Evolutionary conservation across 352 stramenopile species (phyloP).

Genomic region (Pythium oligandrum): DNA sequence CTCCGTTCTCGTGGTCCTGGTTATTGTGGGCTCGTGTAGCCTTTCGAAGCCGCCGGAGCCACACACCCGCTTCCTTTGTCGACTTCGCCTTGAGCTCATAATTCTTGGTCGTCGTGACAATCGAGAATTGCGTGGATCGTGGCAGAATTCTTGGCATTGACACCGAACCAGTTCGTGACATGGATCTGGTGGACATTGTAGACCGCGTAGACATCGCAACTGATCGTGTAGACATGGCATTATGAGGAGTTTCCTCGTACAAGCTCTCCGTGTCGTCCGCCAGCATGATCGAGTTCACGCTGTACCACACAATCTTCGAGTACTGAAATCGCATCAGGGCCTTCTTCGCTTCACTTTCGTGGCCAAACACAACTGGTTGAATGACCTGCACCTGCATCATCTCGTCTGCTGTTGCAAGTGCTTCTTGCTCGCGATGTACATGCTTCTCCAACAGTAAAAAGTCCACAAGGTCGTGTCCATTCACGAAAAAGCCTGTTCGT

Average conservation of each 20-base stretch:
- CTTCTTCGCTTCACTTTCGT: conserved; percentile 2
- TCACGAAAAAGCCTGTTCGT: conserved; percentile 72
- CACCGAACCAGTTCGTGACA: too few relatives aligned
- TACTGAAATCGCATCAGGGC: conserved; percentile 49
- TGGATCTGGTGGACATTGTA: conserved; percentile 13
- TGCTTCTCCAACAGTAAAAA: conserved; percentile 65
- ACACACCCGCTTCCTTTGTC: conserved; percentile 58
- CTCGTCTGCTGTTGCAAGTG: conserved; percentile 68
- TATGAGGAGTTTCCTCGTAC: too few relatives aligned
- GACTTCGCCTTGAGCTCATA: conserved; percentile 84
- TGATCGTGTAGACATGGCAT: too few relatives aligned
- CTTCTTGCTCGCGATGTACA: conserved; percentile 50
- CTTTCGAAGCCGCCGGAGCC: conserved; percentile 62
- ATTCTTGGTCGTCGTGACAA: conserved; percentile 81
- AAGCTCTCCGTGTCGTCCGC: conserved; percentile 55
- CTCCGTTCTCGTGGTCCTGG: conserved; percentile 6
- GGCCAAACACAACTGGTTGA: conserved; percentile 27
- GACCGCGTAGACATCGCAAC: too few relatives aligned
- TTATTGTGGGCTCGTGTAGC: conserved; percentile 36
- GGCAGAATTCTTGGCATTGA: background rate
- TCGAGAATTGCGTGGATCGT: conserved; percentile 77
- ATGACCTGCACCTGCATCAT: conserved; percentile 71
- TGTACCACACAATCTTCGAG: conserved; percentile 78
- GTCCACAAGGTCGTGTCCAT: conserved; percentile 67
- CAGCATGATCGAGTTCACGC: conserved; percentile 73